These are phyloP conservation scores for Phytomonas serpens DNA, from an alignment of 208 protist genomes.

Conservation along the genomic window DNA sequence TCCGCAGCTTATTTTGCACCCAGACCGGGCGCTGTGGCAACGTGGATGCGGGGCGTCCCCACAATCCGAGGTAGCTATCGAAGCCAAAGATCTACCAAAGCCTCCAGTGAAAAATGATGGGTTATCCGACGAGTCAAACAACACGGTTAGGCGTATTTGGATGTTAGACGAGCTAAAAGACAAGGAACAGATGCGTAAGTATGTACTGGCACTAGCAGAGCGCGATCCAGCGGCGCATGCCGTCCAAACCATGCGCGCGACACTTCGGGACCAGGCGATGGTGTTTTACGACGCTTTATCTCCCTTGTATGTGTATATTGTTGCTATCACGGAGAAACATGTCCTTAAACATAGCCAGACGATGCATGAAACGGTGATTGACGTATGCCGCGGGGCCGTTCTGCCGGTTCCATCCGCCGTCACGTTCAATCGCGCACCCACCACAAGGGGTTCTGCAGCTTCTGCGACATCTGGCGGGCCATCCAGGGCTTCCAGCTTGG, in stretches of 20 bases:
- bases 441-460: constrained; percentile 17
- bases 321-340: constrained; percentile 33
- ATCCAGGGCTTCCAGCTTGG: constrained; percentile 1
- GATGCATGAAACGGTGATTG: constrained; percentile 60
- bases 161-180: constrained; percentile 66
- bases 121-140: neutral
- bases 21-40: constrained; percentile 37
- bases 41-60: neutral
- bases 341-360: constrained; percentile 21
- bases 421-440: constrained; percentile 11
- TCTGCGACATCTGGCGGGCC: constrained; percentile 3
- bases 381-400: constrained; percentile 50
- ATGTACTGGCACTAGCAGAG: constrained; percentile 65
- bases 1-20: constrained; percentile 59
- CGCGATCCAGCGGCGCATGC: constrained; percentile 70
- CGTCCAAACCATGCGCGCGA: constrained; percentile 53
- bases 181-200: constrained; percentile 37
- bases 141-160: constrained; percentile 30
- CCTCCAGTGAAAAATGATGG: neutral
- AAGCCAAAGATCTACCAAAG: neutral
- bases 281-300: constrained; percentile 78
- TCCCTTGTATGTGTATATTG: constrained; percentile 38
- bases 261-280: constrained; percentile 70
- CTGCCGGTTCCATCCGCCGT: constrained; percentile 25
- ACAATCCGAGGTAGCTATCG: neutral